These are phyloP conservation scores for Myxozyma monticola DNA, from an alignment of 805 yeast genomes.

Conservation along the genomic window DNA sequence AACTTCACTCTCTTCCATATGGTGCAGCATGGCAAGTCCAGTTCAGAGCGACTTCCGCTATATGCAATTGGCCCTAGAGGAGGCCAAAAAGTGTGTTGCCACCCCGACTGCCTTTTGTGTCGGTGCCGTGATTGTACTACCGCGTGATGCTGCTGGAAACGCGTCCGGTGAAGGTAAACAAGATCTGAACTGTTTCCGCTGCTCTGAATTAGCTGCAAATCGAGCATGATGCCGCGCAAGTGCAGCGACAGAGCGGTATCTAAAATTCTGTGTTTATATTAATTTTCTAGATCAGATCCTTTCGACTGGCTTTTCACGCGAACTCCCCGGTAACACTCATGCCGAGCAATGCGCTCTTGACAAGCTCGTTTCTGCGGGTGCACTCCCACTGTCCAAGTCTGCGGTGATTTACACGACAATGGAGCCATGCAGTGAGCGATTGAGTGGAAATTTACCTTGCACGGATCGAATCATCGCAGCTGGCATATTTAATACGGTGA, in stretches of 20 bases:
- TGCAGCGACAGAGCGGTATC: neutral
- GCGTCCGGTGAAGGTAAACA: constrained; percentile 7
- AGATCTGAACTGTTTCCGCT: neutral
- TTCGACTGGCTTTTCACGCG: constrained; percentile 87
- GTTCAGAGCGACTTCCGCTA: constrained; percentile 36
- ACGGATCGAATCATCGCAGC: constrained; percentile 69
- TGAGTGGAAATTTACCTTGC: constrained; percentile 91
- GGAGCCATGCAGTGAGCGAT: constrained; percentile 92
- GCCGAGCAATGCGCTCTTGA: constrained; percentile 94
- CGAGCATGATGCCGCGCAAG: neutral
- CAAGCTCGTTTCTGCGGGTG: constrained; percentile 48
- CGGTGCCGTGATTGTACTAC: constrained; percentile 69
- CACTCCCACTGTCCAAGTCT: constrained; percentile 54
- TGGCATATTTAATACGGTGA: constrained; percentile 63
- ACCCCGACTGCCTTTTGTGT: constrained; percentile 88
- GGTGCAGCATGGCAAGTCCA: too few species aligned
- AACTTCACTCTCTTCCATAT: too few species aligned
- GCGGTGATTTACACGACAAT: constrained; percentile 88
- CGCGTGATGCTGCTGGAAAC: constrained; percentile 13
- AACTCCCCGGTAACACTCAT: constrained; percentile 91
- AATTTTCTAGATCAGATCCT: constrained; percentile 52
- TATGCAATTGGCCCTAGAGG: constrained; percentile 74
- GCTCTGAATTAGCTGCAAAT: neutral
- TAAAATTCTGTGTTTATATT: neutral
- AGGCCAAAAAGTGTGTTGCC: constrained; percentile 78